These are phyloP conservation scores for Blastobotrys apis DNA, from an alignment of 1,139 yeast genomes.

Conservation along the genomic window DNA sequence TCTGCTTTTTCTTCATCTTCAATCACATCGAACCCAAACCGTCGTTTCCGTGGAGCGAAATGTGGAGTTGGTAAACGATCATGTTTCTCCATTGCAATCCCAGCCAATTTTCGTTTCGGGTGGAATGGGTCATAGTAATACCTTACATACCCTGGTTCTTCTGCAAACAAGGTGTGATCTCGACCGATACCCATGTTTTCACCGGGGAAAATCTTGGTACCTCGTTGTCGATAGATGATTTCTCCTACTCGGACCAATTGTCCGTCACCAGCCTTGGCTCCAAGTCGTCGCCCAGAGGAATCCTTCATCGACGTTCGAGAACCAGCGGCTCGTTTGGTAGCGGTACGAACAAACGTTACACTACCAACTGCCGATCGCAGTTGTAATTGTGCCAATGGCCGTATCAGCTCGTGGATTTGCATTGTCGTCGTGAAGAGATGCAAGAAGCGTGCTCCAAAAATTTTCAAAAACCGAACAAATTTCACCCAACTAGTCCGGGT, in stretches of 20 bases:
- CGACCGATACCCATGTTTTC: slow-evolving; percentile 82
- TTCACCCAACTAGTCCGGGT: too few relatives aligned
- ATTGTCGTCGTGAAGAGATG: background rate
- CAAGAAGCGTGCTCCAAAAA: too few relatives aligned
- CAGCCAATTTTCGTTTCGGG: slow-evolving; percentile 85
- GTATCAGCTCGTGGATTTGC: slow-evolving; percentile 1
- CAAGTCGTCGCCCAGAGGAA: slow-evolving; percentile 92
- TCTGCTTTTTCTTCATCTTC: slow-evolving; percentile 48
- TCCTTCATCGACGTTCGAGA: slow-evolving; percentile 90
- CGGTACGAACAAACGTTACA: slow-evolving; percentile 58
- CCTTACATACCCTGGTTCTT: slow-evolving; percentile 89
- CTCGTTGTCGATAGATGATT: slow-evolving; percentile 90
- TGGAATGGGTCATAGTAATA: slow-evolving; percentile 96
- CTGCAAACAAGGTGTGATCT: slow-evolving; percentile 89
- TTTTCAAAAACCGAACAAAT: too few relatives aligned
- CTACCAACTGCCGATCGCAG: background rate
- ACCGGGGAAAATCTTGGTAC: slow-evolving; percentile 95
- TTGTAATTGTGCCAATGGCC: slow-evolving; percentile 3
- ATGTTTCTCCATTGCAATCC: slow-evolving; percentile 69
- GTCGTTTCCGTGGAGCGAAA: slow-evolving; percentile 77
- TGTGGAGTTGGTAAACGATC: slow-evolving; percentile 79
- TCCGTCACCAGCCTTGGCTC: slow-evolving; percentile 82
- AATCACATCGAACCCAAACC: slow-evolving; percentile 70
- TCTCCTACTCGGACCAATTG: slow-evolving; percentile 71
- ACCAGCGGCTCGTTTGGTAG: slow-evolving; percentile 92